Conservation (phyloP, 257 asterid genomes). For the Avicennia marina region DNA sequence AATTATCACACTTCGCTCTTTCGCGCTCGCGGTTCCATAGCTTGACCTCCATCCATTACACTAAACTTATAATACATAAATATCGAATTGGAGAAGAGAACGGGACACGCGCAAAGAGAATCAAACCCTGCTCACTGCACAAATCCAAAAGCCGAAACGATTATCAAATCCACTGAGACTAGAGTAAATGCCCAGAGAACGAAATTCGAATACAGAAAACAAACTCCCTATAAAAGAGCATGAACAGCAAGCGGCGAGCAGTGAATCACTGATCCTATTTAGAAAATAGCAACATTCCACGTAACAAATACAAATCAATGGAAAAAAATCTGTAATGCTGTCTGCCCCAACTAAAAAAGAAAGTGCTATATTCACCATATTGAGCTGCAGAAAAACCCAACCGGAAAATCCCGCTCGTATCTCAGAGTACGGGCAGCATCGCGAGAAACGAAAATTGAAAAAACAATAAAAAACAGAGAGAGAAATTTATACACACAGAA, state of each 20-base stretch:
- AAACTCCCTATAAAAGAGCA: not conserved
- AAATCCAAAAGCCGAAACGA: constrained; percentile 14
- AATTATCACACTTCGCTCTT: constrained; percentile 83
- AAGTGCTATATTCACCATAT: no score
- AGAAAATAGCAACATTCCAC: no score
- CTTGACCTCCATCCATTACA: constrained; percentile 70
- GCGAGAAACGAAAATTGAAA: constrained; percentile 5
- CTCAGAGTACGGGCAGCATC: constrained; percentile 17
- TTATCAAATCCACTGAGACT: constrained; percentile 16
- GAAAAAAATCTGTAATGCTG: no score
- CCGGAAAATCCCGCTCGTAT: constrained; percentile 16
- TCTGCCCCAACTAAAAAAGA: no score
- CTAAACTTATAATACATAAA: not conserved
- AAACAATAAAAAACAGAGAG: not conserved
- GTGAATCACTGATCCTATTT: no score
- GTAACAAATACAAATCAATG: no score
- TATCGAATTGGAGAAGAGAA: constrained; percentile 72
- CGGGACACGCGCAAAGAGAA: constrained; percentile 89
- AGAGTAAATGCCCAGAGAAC: not conserved
- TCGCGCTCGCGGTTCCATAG: constrained; percentile 96
- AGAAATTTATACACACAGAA: not conserved
- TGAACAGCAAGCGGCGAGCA: no score
- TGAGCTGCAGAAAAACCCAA: no score
- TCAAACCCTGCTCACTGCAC: constrained; percentile 33
- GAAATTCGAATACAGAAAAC: not conserved